These are phyloP conservation scores for Clitoria ternatea DNA, from an alignment of 306 rosid genomes.

Conservation along the genomic window DNA sequence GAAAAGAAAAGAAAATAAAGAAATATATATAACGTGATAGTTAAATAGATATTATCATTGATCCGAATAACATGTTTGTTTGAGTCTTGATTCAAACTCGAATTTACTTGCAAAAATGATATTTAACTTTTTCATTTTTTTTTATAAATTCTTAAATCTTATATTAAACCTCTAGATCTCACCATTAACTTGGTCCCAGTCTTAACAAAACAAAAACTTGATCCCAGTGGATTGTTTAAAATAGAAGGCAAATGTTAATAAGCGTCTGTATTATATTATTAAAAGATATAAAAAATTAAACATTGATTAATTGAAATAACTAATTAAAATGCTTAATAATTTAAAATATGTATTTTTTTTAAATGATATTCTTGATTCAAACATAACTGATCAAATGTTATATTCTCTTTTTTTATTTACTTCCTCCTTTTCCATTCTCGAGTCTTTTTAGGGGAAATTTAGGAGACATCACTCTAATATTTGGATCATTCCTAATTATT, in stretches of 20 bases:
- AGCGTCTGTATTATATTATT: neutral
- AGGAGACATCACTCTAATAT: neutral
- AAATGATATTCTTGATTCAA: neutral
- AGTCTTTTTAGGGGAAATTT: neutral
- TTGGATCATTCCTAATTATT: neutral
- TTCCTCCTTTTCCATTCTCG: neutral
- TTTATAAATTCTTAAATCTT: too few relatives aligned
- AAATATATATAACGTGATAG: too few relatives aligned
- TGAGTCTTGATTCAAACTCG: neutral
- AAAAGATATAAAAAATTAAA: neutral
- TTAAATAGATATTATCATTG: too few relatives aligned
- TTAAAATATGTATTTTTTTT: too few relatives aligned
- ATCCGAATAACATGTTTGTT: too few relatives aligned
- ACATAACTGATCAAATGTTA: neutral
- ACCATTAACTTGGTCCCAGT: too few relatives aligned
- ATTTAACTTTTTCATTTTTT: too few relatives aligned
- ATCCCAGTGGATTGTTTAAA: too few relatives aligned
- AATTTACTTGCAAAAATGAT: neutral
- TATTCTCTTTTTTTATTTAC: neutral
- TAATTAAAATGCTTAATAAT: too few relatives aligned
- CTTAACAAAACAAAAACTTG: too few relatives aligned
- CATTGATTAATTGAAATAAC: neutral
- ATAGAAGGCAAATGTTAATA: neutral
- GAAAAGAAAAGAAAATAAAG: too few relatives aligned
- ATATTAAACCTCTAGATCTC: too few relatives aligned